Conservation (phyloP, 2,329 filamentous ascomycete genomes). For the Aspergillus novofumigatus region DNA sequence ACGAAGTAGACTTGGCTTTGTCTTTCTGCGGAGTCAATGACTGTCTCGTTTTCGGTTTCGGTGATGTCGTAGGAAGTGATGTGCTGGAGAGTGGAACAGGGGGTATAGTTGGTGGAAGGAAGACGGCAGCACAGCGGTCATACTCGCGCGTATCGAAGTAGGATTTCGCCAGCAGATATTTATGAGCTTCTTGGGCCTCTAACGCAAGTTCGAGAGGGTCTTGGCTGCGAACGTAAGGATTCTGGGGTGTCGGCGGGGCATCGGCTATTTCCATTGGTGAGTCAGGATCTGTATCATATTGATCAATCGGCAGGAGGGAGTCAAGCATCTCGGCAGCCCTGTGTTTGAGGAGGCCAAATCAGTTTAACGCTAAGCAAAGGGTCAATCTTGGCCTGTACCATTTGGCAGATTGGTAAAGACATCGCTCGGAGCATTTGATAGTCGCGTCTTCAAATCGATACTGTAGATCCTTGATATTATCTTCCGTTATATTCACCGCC, state of each 20-base stretch:
- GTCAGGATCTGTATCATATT: constrained; percentile 58
- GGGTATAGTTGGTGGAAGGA: constrained; percentile 76
- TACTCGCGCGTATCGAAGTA: constrained; percentile 95
- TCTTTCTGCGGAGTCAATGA: constrained; percentile 47
- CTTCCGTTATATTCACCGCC: constrained; percentile 33
- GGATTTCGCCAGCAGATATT: constrained; percentile 85
- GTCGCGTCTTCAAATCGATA: constrained; percentile 78
- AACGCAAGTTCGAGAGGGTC: constrained; percentile 70
- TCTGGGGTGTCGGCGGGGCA: constrained; percentile 48
- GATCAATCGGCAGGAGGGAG: constrained; percentile 60
- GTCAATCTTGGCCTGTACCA: constrained; percentile 55
- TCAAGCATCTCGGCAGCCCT: constrained; percentile 94
- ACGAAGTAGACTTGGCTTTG: constrained; percentile 56
- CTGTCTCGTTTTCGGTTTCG: constrained; percentile 36
- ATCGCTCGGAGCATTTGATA: constrained; percentile 87
- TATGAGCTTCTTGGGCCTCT: constrained; percentile 74
- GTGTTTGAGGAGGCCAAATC: constrained; percentile 8
- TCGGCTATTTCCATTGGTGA: constrained; percentile 54
- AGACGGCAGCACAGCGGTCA: constrained; percentile 86
- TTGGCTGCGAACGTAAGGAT: constrained; percentile 50
- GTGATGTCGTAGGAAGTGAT: constrained; percentile 42
- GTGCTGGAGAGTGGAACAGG: constrained; percentile 53
- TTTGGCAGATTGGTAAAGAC: constrained; percentile 93
- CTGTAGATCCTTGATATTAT: constrained; percentile 56
- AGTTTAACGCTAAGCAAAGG: constrained; percentile 5